A percentile compares a stretch with the other conserved stretches of the same genome.
Evolutionary conservation across 1,284 basidiomycete species (phyloP).

Genomic region (Papiliotrema nemorosa): DNA sequence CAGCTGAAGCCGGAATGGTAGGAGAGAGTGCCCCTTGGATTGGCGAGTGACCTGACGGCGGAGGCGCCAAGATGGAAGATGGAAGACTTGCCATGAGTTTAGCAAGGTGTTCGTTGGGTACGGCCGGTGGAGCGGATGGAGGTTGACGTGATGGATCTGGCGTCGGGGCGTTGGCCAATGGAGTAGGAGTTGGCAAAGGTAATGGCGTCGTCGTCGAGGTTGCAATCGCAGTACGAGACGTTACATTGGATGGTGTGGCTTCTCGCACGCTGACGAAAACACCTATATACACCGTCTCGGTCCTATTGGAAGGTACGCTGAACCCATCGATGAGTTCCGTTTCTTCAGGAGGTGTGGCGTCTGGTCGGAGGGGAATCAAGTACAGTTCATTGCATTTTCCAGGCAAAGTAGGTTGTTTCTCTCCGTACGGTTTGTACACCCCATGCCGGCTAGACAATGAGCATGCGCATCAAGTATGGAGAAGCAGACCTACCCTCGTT

Average conservation of each 20-base stretch:
- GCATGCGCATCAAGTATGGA: conserved; percentile 1
- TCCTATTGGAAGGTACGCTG: conserved; percentile 62
- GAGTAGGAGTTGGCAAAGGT: conserved; percentile 5
- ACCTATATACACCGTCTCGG: conserved; percentile 66
- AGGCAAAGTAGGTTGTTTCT: conserved; percentile 59
- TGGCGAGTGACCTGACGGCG: neutral
- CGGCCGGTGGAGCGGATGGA: conserved; percentile 27
- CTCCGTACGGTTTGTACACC: conserved; percentile 77
- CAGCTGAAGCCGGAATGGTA: neutral
- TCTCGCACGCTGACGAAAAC: conserved; percentile 66
- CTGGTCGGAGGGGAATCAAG: conserved; percentile 70
- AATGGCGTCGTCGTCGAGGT: conserved; percentile 27
- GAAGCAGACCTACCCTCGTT: conserved; percentile 62
- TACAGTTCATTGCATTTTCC: conserved; percentile 82
- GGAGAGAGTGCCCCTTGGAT: neutral
- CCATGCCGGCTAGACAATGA: conserved; percentile 67
- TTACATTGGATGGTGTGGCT: conserved; percentile 14
- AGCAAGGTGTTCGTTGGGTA: conserved; percentile 40
- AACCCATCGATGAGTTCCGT: conserved; percentile 81
- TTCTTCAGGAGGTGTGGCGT: conserved; percentile 72
- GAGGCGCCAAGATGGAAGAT: neutral
- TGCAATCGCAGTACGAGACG: conserved; percentile 21
- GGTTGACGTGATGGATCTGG: conserved; percentile 11
- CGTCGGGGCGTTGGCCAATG: neutral
- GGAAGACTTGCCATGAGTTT: conserved; percentile 37